These are phyloP conservation scores for Ceratobasidium sp. DNA, from an alignment of 1,284 basidiomycete genomes.

Conservation along the genomic window DNA sequence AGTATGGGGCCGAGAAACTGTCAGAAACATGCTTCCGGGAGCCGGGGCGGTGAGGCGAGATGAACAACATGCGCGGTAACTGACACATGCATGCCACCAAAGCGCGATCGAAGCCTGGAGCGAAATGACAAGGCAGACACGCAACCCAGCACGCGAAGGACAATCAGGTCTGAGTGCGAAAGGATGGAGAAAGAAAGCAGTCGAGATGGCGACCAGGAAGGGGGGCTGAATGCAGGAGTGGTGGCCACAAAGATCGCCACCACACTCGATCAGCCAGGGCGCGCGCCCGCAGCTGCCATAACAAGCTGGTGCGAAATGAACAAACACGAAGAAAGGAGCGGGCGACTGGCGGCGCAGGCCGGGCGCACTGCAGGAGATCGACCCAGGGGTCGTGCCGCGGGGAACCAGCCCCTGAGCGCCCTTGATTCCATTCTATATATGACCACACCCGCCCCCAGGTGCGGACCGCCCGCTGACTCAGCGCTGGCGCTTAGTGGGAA, in stretches of 20 bases:
- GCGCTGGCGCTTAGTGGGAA: slow-evolving; percentile 26
- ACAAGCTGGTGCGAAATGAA: slow-evolving; percentile 12
- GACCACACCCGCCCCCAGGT: slow-evolving; percentile 17
- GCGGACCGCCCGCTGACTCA: slow-evolving; percentile 14
- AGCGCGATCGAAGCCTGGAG: slow-evolving; percentile 42
- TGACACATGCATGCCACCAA: slow-evolving; percentile 42
- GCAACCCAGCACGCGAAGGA: slow-evolving; percentile 40
- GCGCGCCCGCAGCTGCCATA: slow-evolving; percentile 13
- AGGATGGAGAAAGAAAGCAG: slow-evolving; percentile 36
- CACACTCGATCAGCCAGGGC: slow-evolving; percentile 26
- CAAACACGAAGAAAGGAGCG: slow-evolving; percentile 16
- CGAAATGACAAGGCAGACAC: slow-evolving; percentile 42
- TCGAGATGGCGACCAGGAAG: slow-evolving; percentile 37
- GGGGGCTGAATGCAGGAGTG: slow-evolving; percentile 16
- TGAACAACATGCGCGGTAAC: slow-evolving; percentile 42
- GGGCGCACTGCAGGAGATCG: slow-evolving; percentile 30
- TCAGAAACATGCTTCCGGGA: slow-evolving; percentile 41
- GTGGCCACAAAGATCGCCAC: slow-evolving; percentile 37
- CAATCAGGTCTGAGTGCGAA: slow-evolving; percentile 35
- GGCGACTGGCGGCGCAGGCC: slow-evolving; percentile 25
- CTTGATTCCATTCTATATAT: slow-evolving; percentile 18
- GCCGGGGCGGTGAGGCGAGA: slow-evolving; percentile 41
- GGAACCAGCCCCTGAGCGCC: slow-evolving; percentile 23
- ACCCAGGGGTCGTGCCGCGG: slow-evolving; percentile 32
- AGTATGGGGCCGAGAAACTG: slow-evolving; percentile 41